phyloP scores from a whole-genome alignment of 2,329 filamentous ascomycete species.

The Beauveria sp. region DNA sequence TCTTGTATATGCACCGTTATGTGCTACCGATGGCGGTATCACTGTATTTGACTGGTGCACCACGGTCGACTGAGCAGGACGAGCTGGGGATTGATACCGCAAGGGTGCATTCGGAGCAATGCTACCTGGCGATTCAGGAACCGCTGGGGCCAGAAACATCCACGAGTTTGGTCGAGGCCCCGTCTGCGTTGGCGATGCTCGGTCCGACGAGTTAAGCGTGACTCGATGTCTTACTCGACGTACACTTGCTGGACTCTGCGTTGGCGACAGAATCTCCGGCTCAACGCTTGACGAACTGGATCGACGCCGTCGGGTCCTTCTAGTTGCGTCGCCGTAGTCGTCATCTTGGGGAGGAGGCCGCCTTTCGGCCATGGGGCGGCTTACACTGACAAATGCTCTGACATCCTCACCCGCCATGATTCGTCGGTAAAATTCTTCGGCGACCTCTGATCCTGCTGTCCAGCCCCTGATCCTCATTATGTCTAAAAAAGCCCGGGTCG shows the following conservation, averaged over 20 bases:
- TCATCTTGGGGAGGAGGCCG: background rate
- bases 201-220: background rate
- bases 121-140: background rate
- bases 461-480: conserved; percentile 22
- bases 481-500: conserved; percentile 23
- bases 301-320: background rate
- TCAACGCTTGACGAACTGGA: background rate
- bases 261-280: background rate
- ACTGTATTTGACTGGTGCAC: background rate
- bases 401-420: conserved; percentile 3
- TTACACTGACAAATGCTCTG: background rate
- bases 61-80: background rate
- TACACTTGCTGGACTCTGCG: background rate
- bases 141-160: background rate
- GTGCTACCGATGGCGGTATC: background rate
- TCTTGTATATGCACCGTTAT: background rate
- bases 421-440: conserved; percentile 1
- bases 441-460: background rate
- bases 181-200: background rate
- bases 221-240: background rate
- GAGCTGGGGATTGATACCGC: conserved; percentile 5
- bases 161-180: background rate
- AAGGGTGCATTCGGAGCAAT: background rate
- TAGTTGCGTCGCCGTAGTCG: background rate
- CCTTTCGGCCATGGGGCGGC: background rate